A percentile compares a stretch with the other conserved stretches of the same genome.
Evolutionary conservation across 2,329 filamentous ascomycete genomes (phyloP).

Genomic region (Rutstroemia sp.): DNA sequence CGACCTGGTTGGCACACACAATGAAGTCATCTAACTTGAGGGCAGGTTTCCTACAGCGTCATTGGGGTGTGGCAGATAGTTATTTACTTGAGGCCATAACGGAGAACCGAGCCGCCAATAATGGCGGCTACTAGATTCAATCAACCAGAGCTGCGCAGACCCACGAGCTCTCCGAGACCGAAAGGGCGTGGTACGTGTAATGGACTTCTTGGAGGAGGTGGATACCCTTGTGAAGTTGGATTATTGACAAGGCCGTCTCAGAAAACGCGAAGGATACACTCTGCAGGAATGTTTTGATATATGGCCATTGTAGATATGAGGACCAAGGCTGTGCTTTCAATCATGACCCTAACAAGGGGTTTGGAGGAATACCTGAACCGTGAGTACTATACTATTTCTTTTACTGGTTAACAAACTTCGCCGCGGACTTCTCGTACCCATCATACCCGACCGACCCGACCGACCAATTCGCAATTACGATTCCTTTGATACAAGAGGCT

Average conservation of each 20-base stretch:
- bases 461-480: background rate
- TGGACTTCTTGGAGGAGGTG: background rate
- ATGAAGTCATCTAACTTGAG: background rate
- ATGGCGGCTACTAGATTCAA: slow-evolving; percentile 29
- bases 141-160: slow-evolving; percentile 28
- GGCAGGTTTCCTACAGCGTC: slow-evolving; percentile 25
- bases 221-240: background rate
- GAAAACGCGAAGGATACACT: slow-evolving; percentile 80
- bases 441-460: too few species aligned
- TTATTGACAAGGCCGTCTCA: slow-evolving; percentile 30
- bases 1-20: too few species aligned
- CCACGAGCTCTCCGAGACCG: slow-evolving; percentile 47
- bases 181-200: slow-evolving; percentile 43
- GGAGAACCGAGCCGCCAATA: slow-evolving; percentile 10
- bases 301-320: slow-evolving; percentile 87
- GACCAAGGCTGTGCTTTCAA: slow-evolving; percentile 86
- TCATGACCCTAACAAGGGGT: slow-evolving; percentile 66
- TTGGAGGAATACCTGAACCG: slow-evolving; percentile 40
- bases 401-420: background rate
- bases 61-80: slow-evolving; percentile 29
- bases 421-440: background rate
- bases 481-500: too few species aligned
- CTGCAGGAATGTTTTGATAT: slow-evolving; percentile 88
- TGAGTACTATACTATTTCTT: slow-evolving; percentile 31
- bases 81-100: slow-evolving; percentile 11